A percentile compares a stretch with the other conserved stretches of the same genome.
Evolutionary conservation across 1,284 basidiomycete genomes (phyloP).

Genomic region (Ustilago shanxiensis): DNA sequence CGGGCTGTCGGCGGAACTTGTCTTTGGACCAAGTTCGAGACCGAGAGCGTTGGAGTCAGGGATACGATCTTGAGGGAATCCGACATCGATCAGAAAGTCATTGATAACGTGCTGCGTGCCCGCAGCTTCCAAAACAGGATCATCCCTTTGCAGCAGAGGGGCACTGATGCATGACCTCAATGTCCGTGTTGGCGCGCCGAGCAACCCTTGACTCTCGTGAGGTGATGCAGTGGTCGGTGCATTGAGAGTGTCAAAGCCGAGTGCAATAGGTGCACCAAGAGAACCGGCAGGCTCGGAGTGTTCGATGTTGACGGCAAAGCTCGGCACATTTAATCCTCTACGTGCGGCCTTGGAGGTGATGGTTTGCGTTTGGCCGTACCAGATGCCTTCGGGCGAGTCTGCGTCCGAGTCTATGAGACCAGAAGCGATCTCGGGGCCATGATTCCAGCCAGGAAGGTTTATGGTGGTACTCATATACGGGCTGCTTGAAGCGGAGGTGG

Average conservation of each 20-base stretch:
- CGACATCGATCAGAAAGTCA: slow-evolving; percentile 48
- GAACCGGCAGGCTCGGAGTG: slow-evolving; percentile 21
- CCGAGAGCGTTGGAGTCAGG: slow-evolving; percentile 37
- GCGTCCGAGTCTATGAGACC: slow-evolving; percentile 37
- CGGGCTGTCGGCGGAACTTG: slow-evolving; percentile 20
- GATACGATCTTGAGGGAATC: slow-evolving; percentile 38
- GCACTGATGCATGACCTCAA: slow-evolving; percentile 51
- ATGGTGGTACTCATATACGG: slow-evolving; percentile 37
- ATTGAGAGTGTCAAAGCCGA: slow-evolving; percentile 29
- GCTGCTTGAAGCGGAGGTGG: slow-evolving; percentile 34
- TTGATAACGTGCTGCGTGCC: slow-evolving; percentile 42
- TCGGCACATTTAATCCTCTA: slow-evolving; percentile 23
- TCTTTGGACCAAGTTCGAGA: slow-evolving; percentile 24
- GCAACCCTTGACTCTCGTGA: slow-evolving; percentile 5
- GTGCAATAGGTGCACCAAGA: slow-evolving; percentile 25
- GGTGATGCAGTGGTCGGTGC: slow-evolving; percentile 1
- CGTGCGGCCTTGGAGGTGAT: slow-evolving; percentile 22
- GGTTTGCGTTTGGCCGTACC: slow-evolving; percentile 36
- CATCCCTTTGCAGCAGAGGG: slow-evolving; percentile 45
- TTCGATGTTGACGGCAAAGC: slow-evolving; percentile 36
- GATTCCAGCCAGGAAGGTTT: slow-evolving; percentile 55
- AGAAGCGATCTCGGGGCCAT: slow-evolving; percentile 22
- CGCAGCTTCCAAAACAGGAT: slow-evolving; percentile 32
- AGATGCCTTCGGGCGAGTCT: slow-evolving; percentile 47
- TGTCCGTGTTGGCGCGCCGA: slow-evolving; percentile 31